Percentiles rank a stretch among this genome's conserved stretches.
Evolutionary conservation across 2,329 filamentous ascomycete species (phyloP).

Genomic region (Stenocarpella maydis): DNA sequence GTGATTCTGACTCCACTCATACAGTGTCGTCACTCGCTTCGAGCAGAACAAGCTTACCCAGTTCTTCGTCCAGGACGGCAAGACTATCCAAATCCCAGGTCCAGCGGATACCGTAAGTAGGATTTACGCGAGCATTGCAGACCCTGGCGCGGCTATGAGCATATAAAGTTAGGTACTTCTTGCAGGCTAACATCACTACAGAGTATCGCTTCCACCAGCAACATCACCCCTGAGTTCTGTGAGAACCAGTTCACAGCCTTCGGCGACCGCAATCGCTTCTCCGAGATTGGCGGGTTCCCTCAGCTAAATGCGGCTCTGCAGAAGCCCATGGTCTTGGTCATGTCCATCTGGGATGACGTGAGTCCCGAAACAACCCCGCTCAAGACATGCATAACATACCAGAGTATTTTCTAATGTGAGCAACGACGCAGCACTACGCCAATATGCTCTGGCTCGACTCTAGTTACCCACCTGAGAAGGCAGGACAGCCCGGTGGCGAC

Average conservation of each 20-base stretch:
- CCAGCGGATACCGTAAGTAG: constrained; percentile 36
- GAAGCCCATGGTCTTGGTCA: constrained; percentile 68
- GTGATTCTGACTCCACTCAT: constrained; percentile 38
- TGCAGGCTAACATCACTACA: constrained; percentile 32
- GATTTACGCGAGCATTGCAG: no score
- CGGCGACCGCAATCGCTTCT: constrained; percentile 61
- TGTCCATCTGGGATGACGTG: constrained; percentile 67
- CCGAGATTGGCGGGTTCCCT: constrained; percentile 59
- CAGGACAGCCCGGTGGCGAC: constrained; percentile 48
- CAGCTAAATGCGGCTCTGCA: constrained; percentile 60
- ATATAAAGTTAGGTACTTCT: not conserved
- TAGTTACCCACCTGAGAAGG: constrained; percentile 55
- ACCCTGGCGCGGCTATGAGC: no score
- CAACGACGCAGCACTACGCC: constrained; percentile 53
- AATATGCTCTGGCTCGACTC: constrained; percentile 71
- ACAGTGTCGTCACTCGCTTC: constrained; percentile 37
- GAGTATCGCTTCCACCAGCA: constrained; percentile 41
- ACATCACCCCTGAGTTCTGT: constrained; percentile 65
- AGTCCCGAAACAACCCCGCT: not conserved
- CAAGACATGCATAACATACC: not conserved
- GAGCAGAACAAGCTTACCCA: constrained; percentile 63
- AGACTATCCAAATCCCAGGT: constrained; percentile 57
- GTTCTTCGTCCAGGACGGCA: constrained; percentile 66
- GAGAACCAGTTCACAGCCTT: constrained; percentile 59
- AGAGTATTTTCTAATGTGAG: not conserved